Conservation (phyloP, 2,329 filamentous ascomycete species). For the Blastomyces percursus region DNA sequence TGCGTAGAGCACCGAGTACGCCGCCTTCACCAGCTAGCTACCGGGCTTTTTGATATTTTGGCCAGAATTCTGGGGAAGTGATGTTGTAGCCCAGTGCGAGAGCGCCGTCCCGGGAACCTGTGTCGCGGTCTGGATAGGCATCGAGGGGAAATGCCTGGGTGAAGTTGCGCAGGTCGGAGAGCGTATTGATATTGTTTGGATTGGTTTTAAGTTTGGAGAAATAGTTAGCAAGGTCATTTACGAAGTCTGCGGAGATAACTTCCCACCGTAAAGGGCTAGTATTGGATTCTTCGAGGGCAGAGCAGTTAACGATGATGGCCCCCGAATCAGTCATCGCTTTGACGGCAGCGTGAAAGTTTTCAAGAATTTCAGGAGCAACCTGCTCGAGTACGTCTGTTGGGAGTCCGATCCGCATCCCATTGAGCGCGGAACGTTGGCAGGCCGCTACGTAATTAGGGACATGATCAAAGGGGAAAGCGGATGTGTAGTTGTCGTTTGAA, state of each 20-base stretch:
- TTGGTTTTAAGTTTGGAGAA: conserved; percentile 31
- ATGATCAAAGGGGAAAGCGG: conserved; percentile 43
- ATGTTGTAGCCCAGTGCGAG: conserved; percentile 47
- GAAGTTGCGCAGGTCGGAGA: conserved; percentile 45
- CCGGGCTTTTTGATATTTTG: conserved; percentile 43
- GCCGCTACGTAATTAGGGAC: conserved; percentile 52
- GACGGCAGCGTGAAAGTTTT: conserved; percentile 48
- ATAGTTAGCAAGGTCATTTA: conserved; percentile 39
- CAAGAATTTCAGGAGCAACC: conserved; percentile 29
- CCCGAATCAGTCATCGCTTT: conserved; percentile 44
- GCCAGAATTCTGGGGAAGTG: conserved; percentile 47
- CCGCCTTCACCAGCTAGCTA: conserved; percentile 49
- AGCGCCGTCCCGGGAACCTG: conserved; percentile 44
- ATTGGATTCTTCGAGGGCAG: conserved; percentile 38
- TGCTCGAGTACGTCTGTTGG: conserved; percentile 46
- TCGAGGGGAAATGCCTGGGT: conserved; percentile 45
- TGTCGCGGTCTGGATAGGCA: conserved; percentile 52
- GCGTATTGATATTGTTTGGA: conserved; percentile 43
- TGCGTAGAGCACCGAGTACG: conserved; percentile 48
- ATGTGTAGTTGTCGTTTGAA: conserved; percentile 46
- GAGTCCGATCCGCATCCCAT: conserved; percentile 53
- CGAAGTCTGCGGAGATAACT: conserved; percentile 50
- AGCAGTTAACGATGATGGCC: conserved; percentile 51
- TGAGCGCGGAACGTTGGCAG: conserved; percentile 43
- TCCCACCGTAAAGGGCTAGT: conserved; percentile 25